Conservation (phyloP, 2,329 filamentous ascomycete species). For the Apiospora kogelbergensis region DNA sequence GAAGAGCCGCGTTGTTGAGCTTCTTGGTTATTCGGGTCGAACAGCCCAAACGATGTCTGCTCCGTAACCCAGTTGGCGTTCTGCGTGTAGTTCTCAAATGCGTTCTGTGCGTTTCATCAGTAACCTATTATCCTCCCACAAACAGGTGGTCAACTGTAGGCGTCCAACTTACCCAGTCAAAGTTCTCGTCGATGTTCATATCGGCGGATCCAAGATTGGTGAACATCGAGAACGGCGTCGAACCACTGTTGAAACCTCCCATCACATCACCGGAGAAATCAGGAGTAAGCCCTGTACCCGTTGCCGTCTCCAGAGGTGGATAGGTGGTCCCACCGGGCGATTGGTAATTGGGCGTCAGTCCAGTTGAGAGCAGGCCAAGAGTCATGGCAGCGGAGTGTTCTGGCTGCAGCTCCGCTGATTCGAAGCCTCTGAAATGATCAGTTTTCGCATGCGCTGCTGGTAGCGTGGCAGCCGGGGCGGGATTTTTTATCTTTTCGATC, state of each 20-base stretch:
- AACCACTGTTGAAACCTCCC: conserved; percentile 31
- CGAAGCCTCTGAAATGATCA: conserved; percentile 14
- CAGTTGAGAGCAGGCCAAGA: conserved; percentile 42
- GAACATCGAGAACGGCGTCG: conserved; percentile 55
- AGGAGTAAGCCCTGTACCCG: conserved; percentile 32
- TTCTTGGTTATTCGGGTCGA: conserved; percentile 33
- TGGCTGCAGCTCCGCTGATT: conserved; percentile 27
- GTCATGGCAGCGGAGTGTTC: conserved; percentile 43
- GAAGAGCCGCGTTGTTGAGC: conserved; percentile 24
- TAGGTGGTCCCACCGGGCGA: conserved; percentile 38
- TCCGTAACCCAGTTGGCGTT: conserved; percentile 53
- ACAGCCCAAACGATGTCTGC: conserved; percentile 50
- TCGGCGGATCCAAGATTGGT: conserved; percentile 39
- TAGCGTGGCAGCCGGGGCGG: conserved; percentile 28
- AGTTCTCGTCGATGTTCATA: conserved; percentile 50
- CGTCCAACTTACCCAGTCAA: conserved; percentile 55
- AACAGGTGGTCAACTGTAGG: conserved; percentile 23
- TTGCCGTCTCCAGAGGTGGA: conserved; percentile 46
- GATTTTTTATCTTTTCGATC: conserved; percentile 70
- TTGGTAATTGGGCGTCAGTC: conserved; percentile 35
- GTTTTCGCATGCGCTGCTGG: conserved; percentile 18
- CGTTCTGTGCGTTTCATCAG: conserved; percentile 38
- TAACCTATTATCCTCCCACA: neutral
- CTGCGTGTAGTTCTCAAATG: conserved; percentile 58
- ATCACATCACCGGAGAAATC: conserved; percentile 38